phyloP scores from a whole-genome alignment of 2,329 filamentous ascomycete species.

The Fusarium algeriense region DNA sequence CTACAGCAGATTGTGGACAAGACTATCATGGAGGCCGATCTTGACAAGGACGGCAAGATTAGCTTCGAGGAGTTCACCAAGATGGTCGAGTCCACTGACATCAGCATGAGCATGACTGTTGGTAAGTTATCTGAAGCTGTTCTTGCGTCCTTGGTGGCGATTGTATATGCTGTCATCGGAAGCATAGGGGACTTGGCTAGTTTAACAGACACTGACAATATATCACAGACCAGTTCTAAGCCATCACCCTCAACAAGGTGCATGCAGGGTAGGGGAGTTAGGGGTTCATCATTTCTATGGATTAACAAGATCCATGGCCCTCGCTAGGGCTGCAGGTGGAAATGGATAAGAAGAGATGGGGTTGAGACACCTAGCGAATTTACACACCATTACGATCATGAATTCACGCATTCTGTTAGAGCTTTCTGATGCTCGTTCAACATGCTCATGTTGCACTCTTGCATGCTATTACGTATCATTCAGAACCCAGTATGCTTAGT shows the following conservation, averaged over 20 bases:
- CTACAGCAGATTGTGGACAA: conserved; percentile 99
- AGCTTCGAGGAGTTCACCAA: conserved; percentile 99
- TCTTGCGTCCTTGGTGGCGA: not conserved
- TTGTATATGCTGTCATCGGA: not conserved
- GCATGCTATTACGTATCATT: not conserved
- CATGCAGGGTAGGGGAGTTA: conserved; percentile 6
- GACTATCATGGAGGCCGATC: conserved; percentile 99
- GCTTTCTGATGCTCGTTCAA: not conserved
- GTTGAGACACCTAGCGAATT: conserved; percentile 39
- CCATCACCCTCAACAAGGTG: conserved; percentile 2
- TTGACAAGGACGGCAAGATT: conserved; percentile 96
- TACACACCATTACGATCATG: conserved; percentile 45
- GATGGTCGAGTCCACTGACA: conserved; percentile 96
- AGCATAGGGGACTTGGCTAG: not conserved
- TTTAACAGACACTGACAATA: conserved; percentile 17
- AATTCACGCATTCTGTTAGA: conserved; percentile 42
- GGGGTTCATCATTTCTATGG: conserved; percentile 6
- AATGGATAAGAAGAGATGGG: conserved; percentile 10
- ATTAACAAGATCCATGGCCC: conserved; percentile 2
- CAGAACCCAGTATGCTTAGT: not conserved
- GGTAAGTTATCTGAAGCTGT: conserved; percentile 60
- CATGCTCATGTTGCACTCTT: not conserved
- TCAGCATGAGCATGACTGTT: conserved; percentile 80
- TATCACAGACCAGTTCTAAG: conserved; percentile 42
- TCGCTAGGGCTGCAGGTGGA: not conserved